A percentile compares a stretch with the other conserved stretches of the same genome.
Evolutionary conservation across 2,329 filamentous ascomycete species (phyloP).

Genomic region (Camillea tinctor): DNA sequence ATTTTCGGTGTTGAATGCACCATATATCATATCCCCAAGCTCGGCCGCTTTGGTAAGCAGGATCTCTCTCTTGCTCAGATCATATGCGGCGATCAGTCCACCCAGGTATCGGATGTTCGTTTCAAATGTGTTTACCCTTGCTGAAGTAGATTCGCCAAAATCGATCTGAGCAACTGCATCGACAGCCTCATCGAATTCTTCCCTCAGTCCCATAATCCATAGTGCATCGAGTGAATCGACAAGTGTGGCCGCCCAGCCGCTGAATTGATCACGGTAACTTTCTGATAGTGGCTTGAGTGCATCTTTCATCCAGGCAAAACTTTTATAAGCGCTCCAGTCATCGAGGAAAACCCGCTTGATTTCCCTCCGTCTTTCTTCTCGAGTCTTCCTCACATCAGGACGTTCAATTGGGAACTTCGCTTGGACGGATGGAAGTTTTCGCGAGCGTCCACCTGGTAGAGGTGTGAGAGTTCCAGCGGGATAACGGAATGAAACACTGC

Average conservation of each 20-base stretch:
- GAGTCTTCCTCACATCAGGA: constrained; percentile 18
- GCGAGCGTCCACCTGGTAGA: constrained; percentile 20
- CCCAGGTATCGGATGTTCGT: constrained; percentile 46
- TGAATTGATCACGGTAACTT: constrained; percentile 43
- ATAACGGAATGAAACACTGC: constrained; percentile 28
- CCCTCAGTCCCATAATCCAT: constrained; percentile 48
- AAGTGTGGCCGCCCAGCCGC: constrained; percentile 51
- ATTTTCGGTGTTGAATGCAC: constrained; percentile 45
- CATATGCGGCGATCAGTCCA: constrained; percentile 40
- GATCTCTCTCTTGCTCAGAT: constrained; percentile 37
- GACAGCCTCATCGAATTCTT: constrained; percentile 49
- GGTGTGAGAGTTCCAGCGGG: constrained; percentile 21
- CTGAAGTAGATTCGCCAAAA: constrained; percentile 40
- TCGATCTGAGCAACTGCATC: constrained; percentile 44
- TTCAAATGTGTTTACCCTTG: constrained; percentile 43
- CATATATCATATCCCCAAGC: constrained; percentile 46
- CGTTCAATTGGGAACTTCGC: constrained; percentile 29
- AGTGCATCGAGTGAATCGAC: constrained; percentile 52
- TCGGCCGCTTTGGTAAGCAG: constrained; percentile 44
- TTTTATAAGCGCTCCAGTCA: constrained; percentile 45
- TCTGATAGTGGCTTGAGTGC: constrained; percentile 46
- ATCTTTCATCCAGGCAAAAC: constrained; percentile 48
- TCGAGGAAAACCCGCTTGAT: constrained; percentile 36
- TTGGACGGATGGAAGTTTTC: constrained; percentile 37
- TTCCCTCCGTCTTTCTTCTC: constrained; percentile 32